These are phyloP conservation scores for Rugosomyces carneus DNA, from an alignment of 1,284 basidiomycete species.

Conservation along the genomic window DNA sequence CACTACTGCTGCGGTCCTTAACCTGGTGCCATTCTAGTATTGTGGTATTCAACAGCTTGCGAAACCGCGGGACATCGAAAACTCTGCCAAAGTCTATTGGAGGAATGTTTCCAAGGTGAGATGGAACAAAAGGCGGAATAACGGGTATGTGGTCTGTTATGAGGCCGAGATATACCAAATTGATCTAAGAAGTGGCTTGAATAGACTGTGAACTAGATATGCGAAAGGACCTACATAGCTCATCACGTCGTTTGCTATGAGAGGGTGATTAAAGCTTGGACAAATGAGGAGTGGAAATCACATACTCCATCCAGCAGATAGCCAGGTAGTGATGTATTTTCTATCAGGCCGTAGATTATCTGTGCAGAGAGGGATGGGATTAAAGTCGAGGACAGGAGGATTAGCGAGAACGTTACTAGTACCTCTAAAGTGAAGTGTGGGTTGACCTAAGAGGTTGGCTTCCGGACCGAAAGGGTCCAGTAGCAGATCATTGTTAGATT, in stretches of 20 bases:
- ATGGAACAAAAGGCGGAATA: conserved; percentile 57
- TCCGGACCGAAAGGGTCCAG: conserved; percentile 22
- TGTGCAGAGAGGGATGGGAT: conserved; percentile 13
- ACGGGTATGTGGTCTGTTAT: conserved; percentile 63
- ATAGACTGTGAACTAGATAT: background rate
- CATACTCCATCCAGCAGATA: conserved; percentile 66
- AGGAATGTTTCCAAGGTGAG: conserved; percentile 50
- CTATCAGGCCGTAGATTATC: conserved; percentile 49
- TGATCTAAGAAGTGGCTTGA: conserved; percentile 34
- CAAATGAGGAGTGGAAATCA: conserved; percentile 9
- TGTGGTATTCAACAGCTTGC: conserved; percentile 34
- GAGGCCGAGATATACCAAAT: conserved; percentile 60
- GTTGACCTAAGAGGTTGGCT: conserved; percentile 39
- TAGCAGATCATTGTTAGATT: background rate
- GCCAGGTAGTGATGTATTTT: conserved; percentile 64
- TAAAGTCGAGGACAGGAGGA: background rate
- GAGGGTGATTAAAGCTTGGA: conserved; percentile 7
- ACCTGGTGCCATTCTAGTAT: conserved; percentile 53
- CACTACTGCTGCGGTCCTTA: conserved; percentile 35
- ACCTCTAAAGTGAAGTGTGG: conserved; percentile 51
- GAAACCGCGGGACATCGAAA: conserved; percentile 44
- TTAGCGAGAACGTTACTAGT: conserved; percentile 23
- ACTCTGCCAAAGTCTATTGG: conserved; percentile 45
- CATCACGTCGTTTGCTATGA: conserved; percentile 63
- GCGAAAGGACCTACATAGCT: conserved; percentile 37